A percentile compares a stretch with the other conserved stretches of the same genome.
These are phyloP conservation scores for Solanum stenotomum DNA, from an alignment of 257 asterid species.

Conservation along the genomic window DNA sequence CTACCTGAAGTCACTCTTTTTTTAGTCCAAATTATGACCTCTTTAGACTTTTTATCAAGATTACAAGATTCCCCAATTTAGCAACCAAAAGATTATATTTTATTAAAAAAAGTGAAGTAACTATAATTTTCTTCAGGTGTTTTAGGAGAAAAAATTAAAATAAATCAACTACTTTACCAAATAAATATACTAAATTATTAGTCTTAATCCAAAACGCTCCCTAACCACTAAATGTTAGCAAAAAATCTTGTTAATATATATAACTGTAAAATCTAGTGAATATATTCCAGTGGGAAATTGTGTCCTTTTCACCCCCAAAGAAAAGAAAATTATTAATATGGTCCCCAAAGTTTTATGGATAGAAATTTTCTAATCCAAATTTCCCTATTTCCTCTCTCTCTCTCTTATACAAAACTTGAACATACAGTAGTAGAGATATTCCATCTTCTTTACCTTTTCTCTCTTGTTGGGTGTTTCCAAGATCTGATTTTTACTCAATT, in stretches of 20 bases:
- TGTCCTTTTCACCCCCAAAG: neutral
- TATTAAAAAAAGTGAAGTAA: neutral
- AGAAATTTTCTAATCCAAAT: neutral
- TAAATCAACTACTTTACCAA: neutral
- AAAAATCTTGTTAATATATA: neutral
- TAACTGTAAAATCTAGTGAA: neutral
- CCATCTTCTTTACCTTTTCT: neutral
- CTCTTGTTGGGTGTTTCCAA: conserved; percentile 1
- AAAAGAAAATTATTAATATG: neutral
- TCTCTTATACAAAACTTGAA: neutral
- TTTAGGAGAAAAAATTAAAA: neutral
- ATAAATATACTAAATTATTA: neutral
- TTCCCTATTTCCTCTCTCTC: neutral
- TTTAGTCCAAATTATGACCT: neutral
- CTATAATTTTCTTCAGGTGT: neutral
- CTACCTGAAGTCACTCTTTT: neutral
- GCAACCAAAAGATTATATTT: neutral
- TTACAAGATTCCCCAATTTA: neutral
- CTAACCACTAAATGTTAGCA: neutral
- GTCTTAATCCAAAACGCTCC: neutral
- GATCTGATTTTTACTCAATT: neutral
- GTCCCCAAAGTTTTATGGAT: conserved; percentile 1
- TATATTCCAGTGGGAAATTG: neutral
- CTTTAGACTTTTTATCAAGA: neutral
- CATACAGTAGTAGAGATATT: neutral